Percentiles rank a stretch among this genome's conserved stretches.
phyloP scores from a whole-genome alignment of 1,284 basidiomycete species.

The Hypsizygus ulmarius region DNA sequence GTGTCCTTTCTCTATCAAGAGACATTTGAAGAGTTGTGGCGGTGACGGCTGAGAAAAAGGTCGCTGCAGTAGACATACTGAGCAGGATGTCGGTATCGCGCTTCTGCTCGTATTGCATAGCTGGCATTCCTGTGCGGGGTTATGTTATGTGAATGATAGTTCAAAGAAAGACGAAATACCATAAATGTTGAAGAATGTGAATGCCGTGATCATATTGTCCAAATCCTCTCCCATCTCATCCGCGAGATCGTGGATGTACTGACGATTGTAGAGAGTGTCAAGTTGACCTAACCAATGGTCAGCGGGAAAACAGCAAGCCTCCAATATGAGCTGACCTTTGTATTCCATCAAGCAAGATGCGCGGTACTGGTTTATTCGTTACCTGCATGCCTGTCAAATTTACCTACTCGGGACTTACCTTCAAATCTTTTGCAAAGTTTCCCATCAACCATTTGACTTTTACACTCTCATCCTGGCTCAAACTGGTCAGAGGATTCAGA shows the following conservation, averaged over 20 bases:
- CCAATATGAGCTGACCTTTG: neutral
- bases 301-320: no score
- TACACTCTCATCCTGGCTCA: constrained; percentile 11
- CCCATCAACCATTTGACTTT: constrained; percentile 13
- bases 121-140: constrained; percentile 48
- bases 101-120: constrained; percentile 58
- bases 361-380: constrained; percentile 9
- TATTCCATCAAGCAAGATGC: constrained; percentile 4
- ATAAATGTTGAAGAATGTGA: constrained; percentile 9
- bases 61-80: constrained; percentile 57
- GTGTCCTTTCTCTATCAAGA: constrained; percentile 14
- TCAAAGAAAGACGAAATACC: constrained; percentile 4
- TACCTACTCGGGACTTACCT: neutral
- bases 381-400: neutral
- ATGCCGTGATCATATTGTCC: neutral
- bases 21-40: constrained; percentile 56
- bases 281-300: neutral
- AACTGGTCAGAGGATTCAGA: neutral
- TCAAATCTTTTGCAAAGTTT: constrained; percentile 9
- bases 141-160: neutral
- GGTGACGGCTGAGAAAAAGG: constrained; percentile 31
- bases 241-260: constrained; percentile 5
- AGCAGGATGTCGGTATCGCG: constrained; percentile 51
- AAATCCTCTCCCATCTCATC: constrained; percentile 2
- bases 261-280: neutral